Conservation (phyloP, 2,329 filamentous ascomycete species). For the Clonostachys rhizophaga region DNA sequence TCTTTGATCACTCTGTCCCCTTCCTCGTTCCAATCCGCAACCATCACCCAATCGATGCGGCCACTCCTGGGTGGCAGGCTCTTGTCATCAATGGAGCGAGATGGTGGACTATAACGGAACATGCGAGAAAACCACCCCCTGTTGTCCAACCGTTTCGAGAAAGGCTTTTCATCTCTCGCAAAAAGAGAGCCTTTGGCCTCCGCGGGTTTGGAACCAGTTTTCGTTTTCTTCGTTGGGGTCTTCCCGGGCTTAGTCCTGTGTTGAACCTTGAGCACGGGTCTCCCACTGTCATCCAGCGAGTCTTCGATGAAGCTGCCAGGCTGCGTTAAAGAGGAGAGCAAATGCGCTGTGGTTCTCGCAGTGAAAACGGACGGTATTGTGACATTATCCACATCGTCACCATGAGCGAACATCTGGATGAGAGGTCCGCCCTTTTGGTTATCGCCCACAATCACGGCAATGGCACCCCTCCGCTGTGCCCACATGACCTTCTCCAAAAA, state of each 20-base stretch:
- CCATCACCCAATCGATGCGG: conserved; percentile 67
- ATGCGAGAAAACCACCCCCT: conserved; percentile 39
- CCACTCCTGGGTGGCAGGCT: conserved; percentile 68
- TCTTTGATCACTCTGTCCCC: conserved; percentile 32
- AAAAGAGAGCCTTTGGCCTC: conserved; percentile 4
- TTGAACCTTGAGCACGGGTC: conserved; percentile 48
- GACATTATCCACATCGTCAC: conserved; percentile 84
- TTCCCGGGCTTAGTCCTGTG: conserved; percentile 34
- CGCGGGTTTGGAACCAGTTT: conserved; percentile 13
- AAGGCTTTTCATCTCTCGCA: neutral
- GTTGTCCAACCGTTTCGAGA: neutral
- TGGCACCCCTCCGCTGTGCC: conserved; percentile 85
- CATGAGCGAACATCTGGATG: conserved; percentile 97
- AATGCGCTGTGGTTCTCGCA: conserved; percentile 87
- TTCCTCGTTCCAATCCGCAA: conserved; percentile 60
- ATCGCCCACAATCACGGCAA: conserved; percentile 90
- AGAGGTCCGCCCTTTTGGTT: conserved; percentile 83
- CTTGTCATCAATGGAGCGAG: conserved; percentile 36
- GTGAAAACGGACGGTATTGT: conserved; percentile 95
- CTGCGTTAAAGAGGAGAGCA: conserved; percentile 83
- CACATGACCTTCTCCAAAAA: conserved; percentile 97
- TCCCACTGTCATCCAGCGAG: conserved; percentile 54
- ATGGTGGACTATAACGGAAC: conserved; percentile 26
- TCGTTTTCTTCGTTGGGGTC: conserved; percentile 15
- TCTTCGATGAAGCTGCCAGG: conserved; percentile 60